Evolutionary conservation across 2,329 filamentous ascomycete genomes (phyloP).

Genomic region (Fusarium siculi): DNA sequence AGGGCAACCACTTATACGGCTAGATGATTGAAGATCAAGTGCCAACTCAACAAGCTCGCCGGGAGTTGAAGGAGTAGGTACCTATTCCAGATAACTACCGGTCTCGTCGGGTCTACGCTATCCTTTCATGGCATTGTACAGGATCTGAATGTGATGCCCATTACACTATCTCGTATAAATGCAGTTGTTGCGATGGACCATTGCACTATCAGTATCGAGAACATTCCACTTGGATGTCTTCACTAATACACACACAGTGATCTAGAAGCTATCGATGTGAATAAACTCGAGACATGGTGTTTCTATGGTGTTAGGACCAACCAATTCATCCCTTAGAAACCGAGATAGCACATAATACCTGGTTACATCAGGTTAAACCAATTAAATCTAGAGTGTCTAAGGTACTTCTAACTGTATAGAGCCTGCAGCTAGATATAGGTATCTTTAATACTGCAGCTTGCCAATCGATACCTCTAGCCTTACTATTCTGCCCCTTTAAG

Average conservation of each 20-base stretch:
- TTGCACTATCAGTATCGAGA: neutral
- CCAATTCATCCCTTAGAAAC: too few relatives aligned
- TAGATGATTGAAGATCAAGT: constrained; percentile 21
- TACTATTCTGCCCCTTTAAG: too few relatives aligned
- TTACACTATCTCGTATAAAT: neutral
- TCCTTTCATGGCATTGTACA: neutral
- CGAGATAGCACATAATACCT: too few relatives aligned
- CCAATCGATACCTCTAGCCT: too few relatives aligned
- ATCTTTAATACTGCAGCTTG: too few relatives aligned
- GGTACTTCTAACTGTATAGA: too few relatives aligned
- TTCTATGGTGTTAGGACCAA: neutral
- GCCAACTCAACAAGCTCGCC: neutral
- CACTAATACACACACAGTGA: neutral
- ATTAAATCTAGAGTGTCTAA: too few relatives aligned
- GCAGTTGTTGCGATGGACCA: neutral
- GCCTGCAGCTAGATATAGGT: too few relatives aligned
- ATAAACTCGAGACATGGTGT: neutral
- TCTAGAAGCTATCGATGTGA: neutral
- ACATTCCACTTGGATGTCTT: neutral
- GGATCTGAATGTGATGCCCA: neutral
- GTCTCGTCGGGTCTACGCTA: neutral
- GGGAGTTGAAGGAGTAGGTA: neutral
- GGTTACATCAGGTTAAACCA: too few relatives aligned
- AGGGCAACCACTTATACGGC: constrained; percentile 3
- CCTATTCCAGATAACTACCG: neutral